These are phyloP conservation scores for Hyparrhenia diplandra DNA, from an alignment of 176 grass and related monocot genomes.

Conservation along the genomic window DNA sequence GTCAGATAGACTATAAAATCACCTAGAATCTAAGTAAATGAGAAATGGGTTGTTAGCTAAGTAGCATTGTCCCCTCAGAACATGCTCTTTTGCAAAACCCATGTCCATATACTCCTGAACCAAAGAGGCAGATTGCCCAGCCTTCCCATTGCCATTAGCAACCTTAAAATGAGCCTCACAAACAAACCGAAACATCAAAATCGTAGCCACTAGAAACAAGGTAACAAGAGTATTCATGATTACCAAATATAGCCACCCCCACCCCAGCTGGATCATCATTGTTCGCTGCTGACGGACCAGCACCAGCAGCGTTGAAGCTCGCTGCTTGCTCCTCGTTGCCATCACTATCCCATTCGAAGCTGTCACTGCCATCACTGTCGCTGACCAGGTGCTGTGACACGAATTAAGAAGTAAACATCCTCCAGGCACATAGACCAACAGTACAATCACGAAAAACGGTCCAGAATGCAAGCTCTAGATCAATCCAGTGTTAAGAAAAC, in stretches of 20 bases:
- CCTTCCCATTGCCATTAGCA: slow-evolving; percentile 27
- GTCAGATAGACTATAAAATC: slow-evolving; percentile 21
- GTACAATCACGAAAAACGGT: no score
- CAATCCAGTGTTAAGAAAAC: no score
- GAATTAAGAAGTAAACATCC: background rate
- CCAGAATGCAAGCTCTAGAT: no score
- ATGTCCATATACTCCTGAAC: slow-evolving; percentile 42
- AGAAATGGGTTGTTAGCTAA: slow-evolving; percentile 8
- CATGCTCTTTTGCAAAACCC: slow-evolving; percentile 54
- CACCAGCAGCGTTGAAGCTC: background rate
- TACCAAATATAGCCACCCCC: no score
- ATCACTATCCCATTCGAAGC: slow-evolving; percentile 38
- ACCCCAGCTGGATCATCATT: no score
- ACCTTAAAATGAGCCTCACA: slow-evolving; percentile 20
- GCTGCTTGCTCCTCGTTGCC: background rate
- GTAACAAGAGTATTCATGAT: background rate
- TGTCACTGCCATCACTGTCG: slow-evolving; percentile 27
- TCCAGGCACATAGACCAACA: background rate
- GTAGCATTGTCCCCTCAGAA: slow-evolving; percentile 47
- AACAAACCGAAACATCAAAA: background rate
- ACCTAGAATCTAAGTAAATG: background rate
- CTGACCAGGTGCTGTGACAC: slow-evolving; percentile 41
- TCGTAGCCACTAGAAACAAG: slow-evolving; percentile 23
- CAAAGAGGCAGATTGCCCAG: slow-evolving; percentile 11
- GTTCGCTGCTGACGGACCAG: background rate